Evolutionary conservation across 495 filamentous ascomycete species (phyloP).

Genomic region (Glonium stellatum): DNA sequence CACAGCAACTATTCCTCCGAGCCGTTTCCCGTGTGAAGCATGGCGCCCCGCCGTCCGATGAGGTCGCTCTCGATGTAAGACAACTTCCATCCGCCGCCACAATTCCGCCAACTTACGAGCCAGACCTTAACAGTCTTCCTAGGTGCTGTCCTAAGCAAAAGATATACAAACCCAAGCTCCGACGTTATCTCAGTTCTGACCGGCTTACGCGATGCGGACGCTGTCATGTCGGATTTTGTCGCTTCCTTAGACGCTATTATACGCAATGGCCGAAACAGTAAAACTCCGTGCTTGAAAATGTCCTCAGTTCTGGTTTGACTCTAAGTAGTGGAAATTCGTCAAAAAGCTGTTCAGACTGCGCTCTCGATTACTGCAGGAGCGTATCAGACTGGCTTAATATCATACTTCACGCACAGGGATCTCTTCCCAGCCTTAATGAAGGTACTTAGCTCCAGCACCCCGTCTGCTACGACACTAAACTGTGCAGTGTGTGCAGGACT

Average conservation of each 20-base stretch:
- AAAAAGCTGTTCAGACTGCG: slow-evolving; percentile 73
- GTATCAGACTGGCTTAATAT: slow-evolving; percentile 86
- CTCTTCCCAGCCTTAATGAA: slow-evolving; percentile 93
- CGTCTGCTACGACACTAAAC: background rate
- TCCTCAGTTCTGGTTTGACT: slow-evolving; percentile 3
- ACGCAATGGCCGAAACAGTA: slow-evolving; percentile 66
- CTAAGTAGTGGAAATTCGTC: slow-evolving; percentile 57
- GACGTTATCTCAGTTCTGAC: slow-evolving; percentile 87
- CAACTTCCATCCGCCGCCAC: background rate
- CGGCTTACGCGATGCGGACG: slow-evolving; percentile 80
- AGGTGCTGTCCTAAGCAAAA: slow-evolving; percentile 70
- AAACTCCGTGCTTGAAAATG: slow-evolving; percentile 28
- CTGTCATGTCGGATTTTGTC: slow-evolving; percentile 82
- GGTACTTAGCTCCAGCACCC: slow-evolving; percentile 43
- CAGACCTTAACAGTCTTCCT: slow-evolving; percentile 91
- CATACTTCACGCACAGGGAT: slow-evolving; percentile 93
- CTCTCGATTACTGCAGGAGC: slow-evolving; percentile 83
- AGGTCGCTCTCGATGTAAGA: slow-evolving; percentile 84
- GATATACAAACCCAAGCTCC: slow-evolving; percentile 91
- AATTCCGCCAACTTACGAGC: slow-evolving; percentile 37
- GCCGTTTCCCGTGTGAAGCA: slow-evolving; percentile 63
- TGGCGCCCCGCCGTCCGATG: slow-evolving; percentile 55
- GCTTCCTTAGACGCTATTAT: slow-evolving; percentile 72
- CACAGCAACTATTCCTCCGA: slow-evolving; percentile 67
- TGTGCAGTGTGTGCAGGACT: slow-evolving; percentile 74